phyloP scores from a whole-genome alignment of 2,329 filamentous ascomycete genomes.

The Colletotrichum cordylinicola region DNA sequence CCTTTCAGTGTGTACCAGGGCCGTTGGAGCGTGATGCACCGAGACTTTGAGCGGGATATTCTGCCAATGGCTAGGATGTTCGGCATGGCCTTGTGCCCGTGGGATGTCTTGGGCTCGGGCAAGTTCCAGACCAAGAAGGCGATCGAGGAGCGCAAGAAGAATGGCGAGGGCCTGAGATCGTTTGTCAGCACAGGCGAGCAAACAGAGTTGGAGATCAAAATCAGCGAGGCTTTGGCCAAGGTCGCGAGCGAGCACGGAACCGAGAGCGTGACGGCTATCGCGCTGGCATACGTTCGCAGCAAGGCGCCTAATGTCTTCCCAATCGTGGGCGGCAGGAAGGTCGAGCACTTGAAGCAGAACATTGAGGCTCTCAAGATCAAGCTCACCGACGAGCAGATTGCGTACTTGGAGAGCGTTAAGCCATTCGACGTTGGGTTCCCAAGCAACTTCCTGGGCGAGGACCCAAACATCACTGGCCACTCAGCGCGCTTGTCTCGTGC shows the following conservation, averaged over 20 bases:
- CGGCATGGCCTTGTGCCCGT: conserved; percentile 61
- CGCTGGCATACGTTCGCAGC: conserved; percentile 55
- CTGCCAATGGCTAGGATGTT: conserved; percentile 46
- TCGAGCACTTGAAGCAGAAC: conserved; percentile 60
- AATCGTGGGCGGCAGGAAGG: conserved; percentile 57
- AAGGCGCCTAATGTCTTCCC: conserved; percentile 61
- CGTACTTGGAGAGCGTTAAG: conserved; percentile 57
- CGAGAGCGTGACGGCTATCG: conserved; percentile 63
- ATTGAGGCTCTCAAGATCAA: conserved; percentile 58
- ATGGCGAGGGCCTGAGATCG: conserved; percentile 44
- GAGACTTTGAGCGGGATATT: conserved; percentile 46
- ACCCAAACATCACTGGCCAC: conserved; percentile 24
- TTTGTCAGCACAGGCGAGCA: conserved; percentile 33
- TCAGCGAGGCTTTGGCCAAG: conserved; percentile 64
- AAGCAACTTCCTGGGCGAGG: conserved; percentile 41
- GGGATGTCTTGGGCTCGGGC: conserved; percentile 64
- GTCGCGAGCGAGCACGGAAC: conserved; percentile 62
- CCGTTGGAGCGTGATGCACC: conserved; percentile 37
- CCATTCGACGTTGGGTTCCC: conserved; percentile 65
- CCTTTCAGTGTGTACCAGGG: conserved; percentile 46
- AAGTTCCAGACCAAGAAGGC: conserved; percentile 49
- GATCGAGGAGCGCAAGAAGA: conserved; percentile 33
- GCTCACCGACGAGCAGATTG: conserved; percentile 57
- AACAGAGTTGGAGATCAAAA: conserved; percentile 53
- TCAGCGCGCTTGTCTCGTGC: conserved; percentile 1